Percentiles rank a stretch among this genome's conserved stretches.
Evolutionary conservation across 1,284 basidiomycete genomes (phyloP).

Genomic region (Trametes polyzona): DNA sequence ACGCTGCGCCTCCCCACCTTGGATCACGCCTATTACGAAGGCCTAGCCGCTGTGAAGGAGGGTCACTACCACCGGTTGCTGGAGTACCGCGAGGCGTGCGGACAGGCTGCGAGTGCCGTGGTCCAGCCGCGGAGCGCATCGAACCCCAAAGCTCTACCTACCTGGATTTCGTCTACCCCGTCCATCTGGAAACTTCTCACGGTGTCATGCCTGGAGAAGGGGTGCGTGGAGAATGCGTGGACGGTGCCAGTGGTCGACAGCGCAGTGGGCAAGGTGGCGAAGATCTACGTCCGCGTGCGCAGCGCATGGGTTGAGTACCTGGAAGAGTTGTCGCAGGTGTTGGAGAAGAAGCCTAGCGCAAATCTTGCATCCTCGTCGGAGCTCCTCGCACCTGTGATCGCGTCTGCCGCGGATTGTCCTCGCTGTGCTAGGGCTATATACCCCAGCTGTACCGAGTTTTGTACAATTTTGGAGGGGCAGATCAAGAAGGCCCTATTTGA

Average conservation of each 20-base stretch:
- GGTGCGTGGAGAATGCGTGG: not conserved
- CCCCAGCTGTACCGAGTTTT: not conserved
- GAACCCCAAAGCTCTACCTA: not conserved
- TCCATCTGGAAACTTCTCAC: not conserved
- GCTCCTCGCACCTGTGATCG: slow-evolving; percentile 10
- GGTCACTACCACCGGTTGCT: slow-evolving; percentile 4
- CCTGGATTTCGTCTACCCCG: not conserved
- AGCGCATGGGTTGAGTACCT: slow-evolving; percentile 7
- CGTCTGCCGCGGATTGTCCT: not conserved
- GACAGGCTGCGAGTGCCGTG: slow-evolving; percentile 1
- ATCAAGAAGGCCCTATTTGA: slow-evolving; percentile 1
- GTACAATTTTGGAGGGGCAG: not conserved
- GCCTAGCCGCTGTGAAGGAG: not conserved
- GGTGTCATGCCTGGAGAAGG: not conserved
- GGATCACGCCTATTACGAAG: not conserved
- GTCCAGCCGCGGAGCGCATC: not conserved
- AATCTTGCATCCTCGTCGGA: not conserved
- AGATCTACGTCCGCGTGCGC: slow-evolving; percentile 3
- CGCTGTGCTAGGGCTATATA: slow-evolving; percentile 1
- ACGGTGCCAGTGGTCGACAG: not conserved
- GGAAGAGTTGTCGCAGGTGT: not conserved
- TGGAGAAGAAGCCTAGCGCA: not conserved
- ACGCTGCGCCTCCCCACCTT: not conserved
- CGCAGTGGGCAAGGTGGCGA: not conserved
- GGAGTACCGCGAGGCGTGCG: slow-evolving; percentile 6